A percentile compares a stretch with the other conserved stretches of the same genome.
Conservation (phyloP, 2,329 filamentous ascomycete species). For the Scorias spongiosa region DNA sequence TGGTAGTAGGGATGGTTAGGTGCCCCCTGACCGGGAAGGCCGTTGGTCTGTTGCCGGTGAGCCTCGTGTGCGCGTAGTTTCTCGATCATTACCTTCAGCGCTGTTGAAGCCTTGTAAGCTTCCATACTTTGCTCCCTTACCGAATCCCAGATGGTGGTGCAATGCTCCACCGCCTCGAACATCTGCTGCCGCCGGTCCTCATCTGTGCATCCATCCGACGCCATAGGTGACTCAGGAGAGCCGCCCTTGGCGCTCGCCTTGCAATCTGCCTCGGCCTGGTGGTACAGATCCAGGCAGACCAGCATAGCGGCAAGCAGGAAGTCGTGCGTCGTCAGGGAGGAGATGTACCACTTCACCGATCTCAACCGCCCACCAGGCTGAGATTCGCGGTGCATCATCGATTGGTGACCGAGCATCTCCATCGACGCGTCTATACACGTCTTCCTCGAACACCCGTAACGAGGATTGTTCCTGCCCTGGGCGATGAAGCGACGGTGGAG, state of each 20-base stretch:
- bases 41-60: conserved; percentile 1
- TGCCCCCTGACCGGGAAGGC: conserved; percentile 1
- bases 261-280: conserved; percentile 37
- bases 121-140: conserved; percentile 69
- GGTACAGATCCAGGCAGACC: conserved; percentile 67
- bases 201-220: conserved; percentile 23
- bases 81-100: conserved; percentile 70
- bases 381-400: conserved; percentile 59
- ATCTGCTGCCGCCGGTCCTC: conserved; percentile 50
- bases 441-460: conserved; percentile 71
- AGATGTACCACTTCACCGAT: conserved; percentile 63
- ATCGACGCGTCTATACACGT: conserved; percentile 77
- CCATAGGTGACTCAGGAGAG: conserved; percentile 10
- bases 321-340: conserved; percentile 66
- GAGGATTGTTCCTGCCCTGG: conserved; percentile 60
- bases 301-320: conserved; percentile 79
- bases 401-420: conserved; percentile 63
- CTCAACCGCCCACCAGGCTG: conserved; percentile 56
- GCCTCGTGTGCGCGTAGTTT: conserved; percentile 47
- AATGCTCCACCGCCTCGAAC: conserved; percentile 57
- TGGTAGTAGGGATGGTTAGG: conserved; percentile 1
- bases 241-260: conserved; percentile 16
- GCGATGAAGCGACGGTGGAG: conserved; percentile 77
- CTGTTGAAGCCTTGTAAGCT: conserved; percentile 68
- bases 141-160: conserved; percentile 65